Base-by-base conservation (phyloP, 2,329 filamentous ascomycete species). In the Amphichorda felina region DNA sequence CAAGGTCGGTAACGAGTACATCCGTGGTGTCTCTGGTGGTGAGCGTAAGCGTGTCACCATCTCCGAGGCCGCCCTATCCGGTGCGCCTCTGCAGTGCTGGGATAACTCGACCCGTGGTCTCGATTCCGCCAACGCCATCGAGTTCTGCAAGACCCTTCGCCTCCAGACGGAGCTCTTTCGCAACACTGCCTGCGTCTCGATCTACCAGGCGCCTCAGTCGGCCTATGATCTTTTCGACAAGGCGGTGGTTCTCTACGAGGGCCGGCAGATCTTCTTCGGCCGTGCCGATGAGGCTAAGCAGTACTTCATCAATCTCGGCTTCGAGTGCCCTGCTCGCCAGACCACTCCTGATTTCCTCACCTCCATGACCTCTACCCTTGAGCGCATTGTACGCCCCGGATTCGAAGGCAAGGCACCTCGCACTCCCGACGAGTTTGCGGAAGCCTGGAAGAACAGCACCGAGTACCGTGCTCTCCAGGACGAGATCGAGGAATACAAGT, bases 21-120 rank as follows among this genome's bases (percentile, higher is more conserved):
- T 85, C 21, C 76, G 81, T 39, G 81, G 81, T 54, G 79, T 86
- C 8, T 80, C 74, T 19, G 81, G 81, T 50, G 82, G 81, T 50
- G 80, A 86, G 64, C 68, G 78, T 35, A 78, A 78, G 60, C 71
- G 77, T 50, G 76, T 77, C 18, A 75, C 71, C 43, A 77, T 78
- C 42, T 66, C 72, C 30, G 73, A 78, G 52, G 72, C 72, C 8
- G 63, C 69, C 10, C 58, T 77, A n/a, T 73, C 71, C 11, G 66
- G 65, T 24, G 68, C 72, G 2, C 71, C 72, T 8, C 57, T 77
- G n/a, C 72, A 77, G 49, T 75, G 72, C 61, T 77, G 72, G 72
- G 72, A 85, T 49, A 85, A 85, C 61, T 78, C 72, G 28, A 85
- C 81, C 18, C 68, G 81, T 58, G 80, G 80, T 56, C 64, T 85